Evolutionary conservation across 345 rosid species (phyloP), one percentile per base, ranked within the genome.

Genomic region (Brassica nigra): DNA sequence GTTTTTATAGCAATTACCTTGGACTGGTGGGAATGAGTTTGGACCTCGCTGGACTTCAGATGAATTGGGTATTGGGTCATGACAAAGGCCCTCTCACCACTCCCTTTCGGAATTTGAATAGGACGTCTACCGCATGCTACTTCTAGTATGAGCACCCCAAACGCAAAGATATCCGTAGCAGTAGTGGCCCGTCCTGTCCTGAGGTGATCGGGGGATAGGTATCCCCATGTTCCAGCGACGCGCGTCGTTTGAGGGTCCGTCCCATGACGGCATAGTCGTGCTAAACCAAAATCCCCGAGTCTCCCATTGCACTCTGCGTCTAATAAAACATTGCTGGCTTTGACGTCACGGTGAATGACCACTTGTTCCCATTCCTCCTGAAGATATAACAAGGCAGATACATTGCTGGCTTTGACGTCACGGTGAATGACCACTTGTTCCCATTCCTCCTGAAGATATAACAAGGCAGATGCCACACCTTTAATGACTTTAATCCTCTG

Each of bases 351-450:
- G 33, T 92, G 97, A 80, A 94, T 81, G 83, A 94, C 98, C 0
- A 87, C 86, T 73, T 90, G 89, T 68, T 95, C 97, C 81, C 91
- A 95, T n/a, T 89, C 99, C 82, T 91, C 98, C 18, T 93, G 99
- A 28, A 95, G 80, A 66, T 91, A n/a, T n/a, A n/a, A n/a, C n/a
- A n/a, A n/a, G n/a, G n/a, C n/a, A n/a, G n/a, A n/a, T n/a, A 93
- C 94, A 57, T 95, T 92, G 52, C 98, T 91, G 0, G 98, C 95
- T 79, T 93, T 95, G 8, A 93, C 84, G 39, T 95, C 98, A 12
- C 99, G 81, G 33, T 92, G 97, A 80, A 94, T 81, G 83, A 94
- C 98, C 0, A 87, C 86, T 73, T 90, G 89, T 68, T 95, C 97
- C 81, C 91, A 95, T n/a, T 89, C 99, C 82, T 91, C 98, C 18